phyloP scores from a whole-genome alignment of 2,329 filamentous ascomycete species.

The Fusarium odoratissimum region DNA sequence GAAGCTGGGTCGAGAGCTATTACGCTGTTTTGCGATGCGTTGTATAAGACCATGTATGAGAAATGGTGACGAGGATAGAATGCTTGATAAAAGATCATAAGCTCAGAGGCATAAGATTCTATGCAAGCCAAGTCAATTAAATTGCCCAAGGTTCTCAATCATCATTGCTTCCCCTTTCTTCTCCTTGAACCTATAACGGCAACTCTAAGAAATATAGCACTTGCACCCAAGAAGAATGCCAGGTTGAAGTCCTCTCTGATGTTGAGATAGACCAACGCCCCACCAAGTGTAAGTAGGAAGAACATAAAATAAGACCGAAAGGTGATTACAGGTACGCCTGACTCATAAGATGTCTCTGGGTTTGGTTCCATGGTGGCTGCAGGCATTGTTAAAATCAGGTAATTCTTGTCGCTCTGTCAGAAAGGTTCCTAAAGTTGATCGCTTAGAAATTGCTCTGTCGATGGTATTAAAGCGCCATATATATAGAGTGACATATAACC shows the following conservation, averaged over 20 bases:
- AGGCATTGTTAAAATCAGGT: too few species aligned
- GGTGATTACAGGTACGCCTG: too few species aligned
- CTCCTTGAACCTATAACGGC: rapidly evolving
- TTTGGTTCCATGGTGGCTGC: too few species aligned
- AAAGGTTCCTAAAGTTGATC: too few species aligned
- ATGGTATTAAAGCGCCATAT: too few species aligned
- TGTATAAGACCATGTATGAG: conserved; percentile 12
- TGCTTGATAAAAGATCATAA: not conserved
- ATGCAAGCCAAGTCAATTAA: rapidly evolving
- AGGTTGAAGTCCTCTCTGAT: not conserved
- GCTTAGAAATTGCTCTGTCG: too few species aligned
- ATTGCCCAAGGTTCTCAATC: rapidly evolving
- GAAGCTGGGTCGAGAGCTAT: conserved; percentile 15
- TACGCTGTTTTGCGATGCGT: not conserved
- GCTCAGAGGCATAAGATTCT: too few species aligned
- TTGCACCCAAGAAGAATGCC: not conserved
- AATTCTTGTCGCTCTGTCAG: too few species aligned
- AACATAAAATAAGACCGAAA: too few species aligned
- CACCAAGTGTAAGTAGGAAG: not conserved
- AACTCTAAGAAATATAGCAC: not conserved
- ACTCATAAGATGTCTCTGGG: too few species aligned
- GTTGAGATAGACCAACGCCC: not conserved
- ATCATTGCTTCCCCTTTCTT: rapidly evolving
- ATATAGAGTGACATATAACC: too few species aligned
- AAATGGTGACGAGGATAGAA: not conserved